Evolutionary conservation across 139 green algal genomes (phyloP).

Genomic region (Yamagishiella unicocca): DNA sequence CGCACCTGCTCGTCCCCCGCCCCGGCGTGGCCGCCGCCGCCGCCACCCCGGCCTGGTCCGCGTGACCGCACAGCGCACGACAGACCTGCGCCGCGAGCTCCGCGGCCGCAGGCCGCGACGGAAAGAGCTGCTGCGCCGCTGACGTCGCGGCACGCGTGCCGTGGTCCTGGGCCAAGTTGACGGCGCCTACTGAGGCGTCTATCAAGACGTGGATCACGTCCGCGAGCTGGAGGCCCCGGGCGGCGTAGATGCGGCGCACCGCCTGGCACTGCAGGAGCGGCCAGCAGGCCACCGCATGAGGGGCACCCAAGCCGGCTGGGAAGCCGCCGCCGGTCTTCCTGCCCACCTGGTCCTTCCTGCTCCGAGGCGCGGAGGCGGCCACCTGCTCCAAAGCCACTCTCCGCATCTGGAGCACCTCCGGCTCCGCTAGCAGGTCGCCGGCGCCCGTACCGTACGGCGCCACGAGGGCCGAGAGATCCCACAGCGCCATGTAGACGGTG

Average conservation of each 20-base stretch:
- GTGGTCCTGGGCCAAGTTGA: conserved; percentile 5
- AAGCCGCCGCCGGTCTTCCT: background rate
- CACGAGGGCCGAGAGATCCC: conserved; percentile 1
- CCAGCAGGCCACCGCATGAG: background rate
- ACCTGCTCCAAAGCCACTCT: background rate
- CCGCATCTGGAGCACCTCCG: background rate
- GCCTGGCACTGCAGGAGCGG: background rate
- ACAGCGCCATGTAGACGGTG: background rate
- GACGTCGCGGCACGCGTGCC: background rate
- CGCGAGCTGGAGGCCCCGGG: background rate
- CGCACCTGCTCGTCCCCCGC: background rate
- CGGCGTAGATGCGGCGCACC: background rate
- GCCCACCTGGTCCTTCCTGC: too few relatives aligned
- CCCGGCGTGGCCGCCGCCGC: background rate
- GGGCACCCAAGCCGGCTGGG: background rate
- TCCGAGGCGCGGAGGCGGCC: background rate
- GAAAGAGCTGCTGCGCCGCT: background rate
- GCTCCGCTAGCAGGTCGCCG: conserved; percentile 4
- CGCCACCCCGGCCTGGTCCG: background rate
- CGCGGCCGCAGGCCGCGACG: background rate
- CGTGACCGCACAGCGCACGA: background rate
- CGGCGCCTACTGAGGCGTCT: conserved; percentile 3
- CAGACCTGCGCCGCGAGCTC: background rate
- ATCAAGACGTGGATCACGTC: background rate
- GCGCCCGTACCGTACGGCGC: background rate